phyloP scores from a whole-genome alignment of 495 filamentous ascomycete genomes.

The Aspergillus baeticus region DNA sequence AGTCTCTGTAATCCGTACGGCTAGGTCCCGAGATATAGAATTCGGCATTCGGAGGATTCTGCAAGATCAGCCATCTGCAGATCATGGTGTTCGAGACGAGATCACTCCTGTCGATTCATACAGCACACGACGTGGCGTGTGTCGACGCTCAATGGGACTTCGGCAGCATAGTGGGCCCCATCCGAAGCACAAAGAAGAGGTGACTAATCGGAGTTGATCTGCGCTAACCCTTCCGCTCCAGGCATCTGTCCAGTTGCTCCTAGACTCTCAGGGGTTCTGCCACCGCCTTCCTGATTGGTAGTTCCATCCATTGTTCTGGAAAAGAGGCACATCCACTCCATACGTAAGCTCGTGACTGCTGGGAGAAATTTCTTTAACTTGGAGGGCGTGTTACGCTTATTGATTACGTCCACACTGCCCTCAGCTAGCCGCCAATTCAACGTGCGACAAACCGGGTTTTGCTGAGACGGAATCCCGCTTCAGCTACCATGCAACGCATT shows the following conservation, averaged over 20 bases:
- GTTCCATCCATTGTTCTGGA: not conserved
- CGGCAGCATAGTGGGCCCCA: too few species aligned
- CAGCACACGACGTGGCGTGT: too few species aligned
- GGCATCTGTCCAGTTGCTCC: not conserved
- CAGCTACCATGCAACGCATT: constrained; percentile 1
- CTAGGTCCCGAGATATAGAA: not conserved
- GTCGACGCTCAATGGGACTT: too few species aligned
- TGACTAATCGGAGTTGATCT: constrained; percentile 5
- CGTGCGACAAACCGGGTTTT: not conserved
- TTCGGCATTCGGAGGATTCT: not conserved
- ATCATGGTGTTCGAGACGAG: too few species aligned
- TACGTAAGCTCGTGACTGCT: not conserved
- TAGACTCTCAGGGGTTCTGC: constrained; percentile 11
- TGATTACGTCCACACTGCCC: not conserved
- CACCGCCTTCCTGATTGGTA: constrained; percentile 14
- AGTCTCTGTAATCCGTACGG: too few species aligned
- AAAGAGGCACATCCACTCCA: not conserved
- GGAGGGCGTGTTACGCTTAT: not conserved
- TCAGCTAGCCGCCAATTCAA: not conserved
- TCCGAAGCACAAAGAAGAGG: too few species aligned
- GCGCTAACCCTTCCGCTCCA: constrained; percentile 1
- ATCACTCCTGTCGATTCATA: too few species aligned
- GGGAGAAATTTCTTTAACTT: not conserved
- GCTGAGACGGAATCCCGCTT: too few species aligned
- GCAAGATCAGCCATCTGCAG: too few species aligned